These are phyloP conservation scores for Candida smagusa DNA, from an alignment of 1,139 yeast genomes.

Conservation along the genomic window DNA sequence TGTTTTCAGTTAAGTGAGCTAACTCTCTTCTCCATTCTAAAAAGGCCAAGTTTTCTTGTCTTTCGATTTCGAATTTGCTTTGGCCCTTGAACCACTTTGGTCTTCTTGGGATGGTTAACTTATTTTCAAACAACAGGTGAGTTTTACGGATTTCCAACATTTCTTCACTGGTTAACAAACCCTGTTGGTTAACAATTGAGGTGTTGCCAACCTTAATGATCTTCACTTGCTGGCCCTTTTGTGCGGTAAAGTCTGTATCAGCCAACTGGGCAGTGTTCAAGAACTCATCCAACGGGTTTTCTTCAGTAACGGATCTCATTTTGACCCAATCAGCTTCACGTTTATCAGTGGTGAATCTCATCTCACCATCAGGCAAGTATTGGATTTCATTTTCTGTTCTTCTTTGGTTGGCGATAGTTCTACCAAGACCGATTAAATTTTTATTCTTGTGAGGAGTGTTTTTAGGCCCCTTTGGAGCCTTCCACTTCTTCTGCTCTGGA, in stretches of 20 bases:
- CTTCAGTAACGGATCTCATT: conserved; percentile 90
- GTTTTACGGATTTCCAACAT: conserved; percentile 57
- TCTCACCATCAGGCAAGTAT: conserved; percentile 78
- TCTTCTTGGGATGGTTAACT: conserved; percentile 90
- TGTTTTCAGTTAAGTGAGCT: conserved; percentile 78
- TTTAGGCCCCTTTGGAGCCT: conserved; percentile 87
- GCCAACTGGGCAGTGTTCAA: conserved; percentile 93
- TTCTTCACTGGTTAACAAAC: conserved; percentile 64
- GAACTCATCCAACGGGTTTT: conserved; percentile 90
- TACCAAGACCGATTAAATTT: conserved; percentile 81
- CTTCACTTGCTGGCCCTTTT: conserved; percentile 76
- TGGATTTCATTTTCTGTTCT: conserved; percentile 66
- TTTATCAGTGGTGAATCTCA: conserved; percentile 78
- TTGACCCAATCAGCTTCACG: conserved; percentile 89
- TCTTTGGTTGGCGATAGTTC: conserved; percentile 76
- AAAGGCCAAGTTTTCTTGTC: conserved; percentile 87
- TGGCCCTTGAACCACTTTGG: conserved; percentile 79
- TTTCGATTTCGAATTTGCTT: conserved; percentile 74
- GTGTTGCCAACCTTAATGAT: conserved; percentile 75
- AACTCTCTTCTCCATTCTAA: conserved; percentile 90
- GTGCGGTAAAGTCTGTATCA: conserved; percentile 95
- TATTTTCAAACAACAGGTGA: conserved; percentile 73
- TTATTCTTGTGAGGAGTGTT: conserved; percentile 82
- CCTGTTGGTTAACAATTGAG: conserved; percentile 42
- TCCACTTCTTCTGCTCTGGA: conserved; percentile 49